Evolutionary conservation across 2,329 filamentous ascomycete species (phyloP).

Genomic region (Botryotinia calthae): DNA sequence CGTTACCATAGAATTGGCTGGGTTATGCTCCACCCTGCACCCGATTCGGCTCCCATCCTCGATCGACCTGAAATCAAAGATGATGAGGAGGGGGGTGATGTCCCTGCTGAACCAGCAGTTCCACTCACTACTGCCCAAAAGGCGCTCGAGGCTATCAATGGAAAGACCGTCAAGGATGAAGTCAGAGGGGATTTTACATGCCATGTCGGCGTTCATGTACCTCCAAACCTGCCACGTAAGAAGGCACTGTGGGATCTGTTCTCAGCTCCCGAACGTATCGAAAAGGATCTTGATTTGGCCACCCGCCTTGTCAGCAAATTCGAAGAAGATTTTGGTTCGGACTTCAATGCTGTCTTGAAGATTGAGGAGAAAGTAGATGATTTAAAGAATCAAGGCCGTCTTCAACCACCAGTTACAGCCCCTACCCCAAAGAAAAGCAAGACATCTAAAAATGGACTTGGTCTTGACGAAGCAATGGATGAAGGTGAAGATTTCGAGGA

Average conservation of each 20-base stretch:
- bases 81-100: slow-evolving; percentile 56
- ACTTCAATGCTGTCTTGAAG: slow-evolving; percentile 72
- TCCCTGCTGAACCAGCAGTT: slow-evolving; percentile 41
- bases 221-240: slow-evolving; percentile 80
- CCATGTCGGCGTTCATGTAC: slow-evolving; percentile 93
- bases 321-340: slow-evolving; percentile 76
- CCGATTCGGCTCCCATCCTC: slow-evolving; percentile 61
- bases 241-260: slow-evolving; percentile 97
- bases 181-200: slow-evolving; percentile 94
- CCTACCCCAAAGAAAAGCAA: slow-evolving; percentile 59
- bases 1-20: slow-evolving; percentile 97
- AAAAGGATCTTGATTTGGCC: slow-evolving; percentile 82
- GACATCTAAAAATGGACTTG: slow-evolving; percentile 55
- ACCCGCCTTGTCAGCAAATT: slow-evolving; percentile 79
- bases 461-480: slow-evolving; percentile 60
- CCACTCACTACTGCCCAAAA: slow-evolving; percentile 69
- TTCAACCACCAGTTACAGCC: slow-evolving; percentile 63
- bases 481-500: slow-evolving; percentile 63
- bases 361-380: slow-evolving; percentile 87
- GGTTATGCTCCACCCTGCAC: slow-evolving; percentile 87
- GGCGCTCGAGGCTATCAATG: slow-evolving; percentile 90
- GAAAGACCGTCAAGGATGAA: slow-evolving; percentile 94
- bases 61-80: slow-evolving; percentile 72
- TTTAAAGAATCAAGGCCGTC: slow-evolving; percentile 69
- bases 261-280: slow-evolving; percentile 87